Conservation (phyloP, 371 early-diverging fungal genomes). For the Gilbertella persicaria region DNA sequence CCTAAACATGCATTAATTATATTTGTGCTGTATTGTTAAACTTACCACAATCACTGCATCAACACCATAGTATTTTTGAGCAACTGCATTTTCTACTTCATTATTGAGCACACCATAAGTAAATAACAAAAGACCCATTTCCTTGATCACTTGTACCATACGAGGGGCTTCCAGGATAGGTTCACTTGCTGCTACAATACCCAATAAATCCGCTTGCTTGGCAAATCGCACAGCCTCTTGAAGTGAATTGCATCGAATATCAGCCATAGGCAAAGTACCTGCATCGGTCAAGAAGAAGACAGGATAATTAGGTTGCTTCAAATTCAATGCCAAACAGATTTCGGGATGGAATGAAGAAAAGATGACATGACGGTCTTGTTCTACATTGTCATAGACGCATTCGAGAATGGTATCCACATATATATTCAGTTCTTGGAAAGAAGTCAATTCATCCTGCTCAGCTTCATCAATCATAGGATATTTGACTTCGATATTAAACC, state of each 20-base stretch:
- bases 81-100: conserved; percentile 67
- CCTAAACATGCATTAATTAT: conserved; percentile 25
- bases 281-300: conserved; percentile 93
- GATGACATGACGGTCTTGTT: conserved; percentile 76
- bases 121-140: conserved; percentile 73
- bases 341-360: conserved; percentile 97
- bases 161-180: conserved; percentile 82
- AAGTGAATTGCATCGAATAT: conserved; percentile 84
- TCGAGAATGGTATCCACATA: conserved; percentile 87
- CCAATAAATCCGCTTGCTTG: conserved; percentile 71
- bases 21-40: conserved; percentile 1
- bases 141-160: conserved; percentile 73
- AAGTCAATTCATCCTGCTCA: conserved; percentile 64
- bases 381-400: conserved; percentile 71
- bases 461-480: conserved; percentile 93
- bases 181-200: conserved; percentile 80
- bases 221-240: conserved; percentile 86
- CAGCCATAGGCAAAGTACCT: conserved; percentile 75
- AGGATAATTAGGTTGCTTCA: conserved; percentile 85
- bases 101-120: conserved; percentile 91
- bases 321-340: conserved; percentile 75
- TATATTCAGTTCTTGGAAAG: conserved; percentile 79
- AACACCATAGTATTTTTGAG: conserved; percentile 77
- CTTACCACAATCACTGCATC: conserved; percentile 81
- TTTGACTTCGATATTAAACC: conserved; percentile 97